Evolutionary conservation across 1,284 basidiomycete species (phyloP).

Genomic region (Cerioporus squamosus): DNA sequence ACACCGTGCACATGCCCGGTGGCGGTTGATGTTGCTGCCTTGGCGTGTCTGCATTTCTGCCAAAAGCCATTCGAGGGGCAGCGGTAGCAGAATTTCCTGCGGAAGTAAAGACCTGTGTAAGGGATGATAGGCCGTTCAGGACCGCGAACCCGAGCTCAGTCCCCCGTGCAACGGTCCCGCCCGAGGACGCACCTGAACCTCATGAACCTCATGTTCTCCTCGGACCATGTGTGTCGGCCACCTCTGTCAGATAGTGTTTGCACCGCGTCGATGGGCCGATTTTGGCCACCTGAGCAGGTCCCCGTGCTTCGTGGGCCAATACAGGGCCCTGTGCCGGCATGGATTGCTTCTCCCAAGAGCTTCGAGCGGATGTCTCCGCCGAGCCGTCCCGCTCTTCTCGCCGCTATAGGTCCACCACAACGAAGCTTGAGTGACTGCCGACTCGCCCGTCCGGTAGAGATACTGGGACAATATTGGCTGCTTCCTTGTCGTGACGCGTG

Average conservation of each 20-base stretch:
- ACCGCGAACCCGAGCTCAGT: conserved; percentile 15
- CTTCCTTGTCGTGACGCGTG: conserved; percentile 3
- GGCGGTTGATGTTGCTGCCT: too few species aligned
- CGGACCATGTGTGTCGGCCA: conserved; percentile 13
- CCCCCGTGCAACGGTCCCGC: conserved; percentile 12
- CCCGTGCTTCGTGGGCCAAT: conserved; percentile 18
- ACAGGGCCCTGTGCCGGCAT: conserved; percentile 13
- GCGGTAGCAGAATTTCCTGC: background rate
- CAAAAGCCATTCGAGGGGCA: too few species aligned
- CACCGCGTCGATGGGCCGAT: conserved; percentile 16
- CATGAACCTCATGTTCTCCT: conserved; percentile 11
- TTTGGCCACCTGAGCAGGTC: conserved; percentile 22
- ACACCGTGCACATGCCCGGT: too few species aligned
- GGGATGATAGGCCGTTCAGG: conserved; percentile 15
- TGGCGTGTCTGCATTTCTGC: too few species aligned
- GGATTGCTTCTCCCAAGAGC: conserved; percentile 5
- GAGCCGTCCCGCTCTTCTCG: conserved; percentile 22
- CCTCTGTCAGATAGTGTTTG: conserved; percentile 21
- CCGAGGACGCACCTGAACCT: conserved; percentile 2
- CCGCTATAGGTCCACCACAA: conserved; percentile 25
- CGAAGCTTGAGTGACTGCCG: conserved; percentile 15
- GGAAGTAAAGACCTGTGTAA: background rate
- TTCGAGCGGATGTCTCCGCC: conserved; percentile 19
- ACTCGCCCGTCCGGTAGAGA: background rate
- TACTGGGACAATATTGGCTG: background rate